A percentile compares a stretch with the other conserved stretches of the same genome.
Evolutionary conservation across 148 eudicot species (phyloP).

Genomic region (Chenopodium quinoa): DNA sequence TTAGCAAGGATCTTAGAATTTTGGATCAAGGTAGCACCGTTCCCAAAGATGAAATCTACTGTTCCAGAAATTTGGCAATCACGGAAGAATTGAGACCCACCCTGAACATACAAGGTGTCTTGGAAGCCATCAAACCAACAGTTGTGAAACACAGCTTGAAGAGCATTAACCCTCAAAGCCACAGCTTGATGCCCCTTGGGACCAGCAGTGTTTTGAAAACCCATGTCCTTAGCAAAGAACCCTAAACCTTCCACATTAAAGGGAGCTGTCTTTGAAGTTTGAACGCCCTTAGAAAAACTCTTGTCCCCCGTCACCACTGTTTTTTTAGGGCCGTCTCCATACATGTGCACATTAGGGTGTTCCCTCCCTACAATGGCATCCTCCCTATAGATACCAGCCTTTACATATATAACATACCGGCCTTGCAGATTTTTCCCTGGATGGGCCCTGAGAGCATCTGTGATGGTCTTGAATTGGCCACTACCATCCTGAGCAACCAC

Average conservation of each 20-base stretch:
- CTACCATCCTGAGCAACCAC: conserved; percentile 61
- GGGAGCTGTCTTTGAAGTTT: conserved; percentile 41
- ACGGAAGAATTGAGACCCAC: conserved; percentile 54
- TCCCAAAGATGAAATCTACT: conserved; percentile 63
- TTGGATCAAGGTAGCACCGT: conserved; percentile 39
- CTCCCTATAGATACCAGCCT: conserved; percentile 56
- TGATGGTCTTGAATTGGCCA: conserved; percentile 47
- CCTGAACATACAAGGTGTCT: conserved; percentile 53
- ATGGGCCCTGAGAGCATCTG: conserved; percentile 44
- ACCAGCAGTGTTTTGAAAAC: conserved; percentile 60
- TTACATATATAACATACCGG: conserved; percentile 44
- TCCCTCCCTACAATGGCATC: conserved; percentile 32
- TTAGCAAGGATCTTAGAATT: conserved; percentile 36
- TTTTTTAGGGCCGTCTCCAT: conserved; percentile 56
- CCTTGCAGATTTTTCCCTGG: conserved; percentile 32
- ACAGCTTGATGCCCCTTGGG: conserved; percentile 57
- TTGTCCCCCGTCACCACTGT: conserved; percentile 48
- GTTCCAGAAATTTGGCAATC: conserved; percentile 60
- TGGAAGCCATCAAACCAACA: conserved; percentile 58
- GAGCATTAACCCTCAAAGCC: conserved; percentile 40
- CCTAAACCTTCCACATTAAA: conserved; percentile 35
- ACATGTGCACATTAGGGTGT: conserved; percentile 39
- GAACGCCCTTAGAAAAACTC: conserved; percentile 15
- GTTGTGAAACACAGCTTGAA: conserved; percentile 40
- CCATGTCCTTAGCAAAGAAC: conserved; percentile 44